Base-by-base conservation (phyloP, 73 alveolate genomes). In the Blepharisma japonicum region DNA sequence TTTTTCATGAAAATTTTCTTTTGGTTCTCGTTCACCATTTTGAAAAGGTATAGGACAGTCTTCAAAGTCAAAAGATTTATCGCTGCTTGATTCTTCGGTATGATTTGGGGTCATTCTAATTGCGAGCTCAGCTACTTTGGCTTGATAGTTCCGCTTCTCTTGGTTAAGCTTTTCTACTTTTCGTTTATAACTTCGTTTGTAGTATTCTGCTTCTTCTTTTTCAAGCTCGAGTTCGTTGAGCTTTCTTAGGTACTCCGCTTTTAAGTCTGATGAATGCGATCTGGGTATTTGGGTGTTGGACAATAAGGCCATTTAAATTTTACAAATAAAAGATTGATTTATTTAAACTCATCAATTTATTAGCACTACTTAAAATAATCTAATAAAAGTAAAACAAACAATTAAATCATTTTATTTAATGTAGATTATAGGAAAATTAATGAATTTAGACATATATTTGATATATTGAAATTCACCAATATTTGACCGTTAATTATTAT, bases 131-230 rank as follows among this genome's bases (percentile, higher is more conserved):
- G 38, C 23, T 1, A 61, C 74, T 61, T 61, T 61, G 14, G 38
- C 46, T 25, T 61, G 39, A 25, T 61, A 61, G 23, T 25, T 61
- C 46, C 74, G 14, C 23, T 61, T 61, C 4, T 61, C 74, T 25
- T 61, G 74, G 23, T 61, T 61, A 61, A 61, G 47, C 46, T 61
- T 61, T 25, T 61, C 74, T 20, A 61, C 49, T 61, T 61, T 61
- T 0, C 74, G 14, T 25, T 61, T 61, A 5, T 61, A 61, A 14
- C 23, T 61, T 25, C 46, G 14, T 25, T 25, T 61, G 47, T 61
- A 61, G 23, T 14, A 61, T 39, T 61, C 74, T 18, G 23, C 18
- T 61, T 61, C 74, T 25, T 61, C 74, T 61, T 61, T 61, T 61
- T 61, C 74, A 8, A 61, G 47, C 23, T 61, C 74, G 11, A 61